phyloP scores from a whole-genome alignment of 306 rosid species.

The Cucurbita maxima region DNA sequence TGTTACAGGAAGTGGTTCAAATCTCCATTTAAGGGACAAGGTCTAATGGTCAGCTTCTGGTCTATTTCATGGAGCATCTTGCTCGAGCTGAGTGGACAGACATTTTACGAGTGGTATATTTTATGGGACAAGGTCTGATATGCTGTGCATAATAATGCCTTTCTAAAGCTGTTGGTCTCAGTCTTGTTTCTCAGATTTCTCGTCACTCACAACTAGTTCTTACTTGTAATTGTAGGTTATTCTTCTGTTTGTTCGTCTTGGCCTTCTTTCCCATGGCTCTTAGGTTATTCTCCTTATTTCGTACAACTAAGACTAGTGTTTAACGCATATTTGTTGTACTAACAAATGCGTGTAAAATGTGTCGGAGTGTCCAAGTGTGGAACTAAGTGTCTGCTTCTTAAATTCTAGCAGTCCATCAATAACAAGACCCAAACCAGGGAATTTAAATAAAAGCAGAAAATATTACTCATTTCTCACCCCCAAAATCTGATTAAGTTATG shows the following conservation, averaged over 20 bases:
- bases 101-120: not conserved
- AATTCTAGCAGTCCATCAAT: not conserved
- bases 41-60: too few species aligned
- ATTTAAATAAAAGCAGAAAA: not conserved
- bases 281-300: too few species aligned
- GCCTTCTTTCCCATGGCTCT: too few species aligned
- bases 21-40: too few species aligned
- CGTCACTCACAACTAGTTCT: not conserved
- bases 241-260: not conserved
- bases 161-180: not conserved
- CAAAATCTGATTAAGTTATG: not conserved
- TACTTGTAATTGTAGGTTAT: not conserved
- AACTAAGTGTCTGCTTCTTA: too few species aligned
- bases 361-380: too few species aligned
- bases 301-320: too few species aligned
- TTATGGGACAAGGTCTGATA: not conserved
- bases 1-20: too few species aligned
- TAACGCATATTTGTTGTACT: too few species aligned
- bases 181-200: not conserved
- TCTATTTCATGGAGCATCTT: too few species aligned
- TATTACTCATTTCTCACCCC: not conserved
- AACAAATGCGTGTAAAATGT: too few species aligned
- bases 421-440: not conserved
- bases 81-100: too few species aligned
- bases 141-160: not conserved